Conservation (phyloP, 305 asterid genomes). For the Fraxinus baroniana region DNA sequence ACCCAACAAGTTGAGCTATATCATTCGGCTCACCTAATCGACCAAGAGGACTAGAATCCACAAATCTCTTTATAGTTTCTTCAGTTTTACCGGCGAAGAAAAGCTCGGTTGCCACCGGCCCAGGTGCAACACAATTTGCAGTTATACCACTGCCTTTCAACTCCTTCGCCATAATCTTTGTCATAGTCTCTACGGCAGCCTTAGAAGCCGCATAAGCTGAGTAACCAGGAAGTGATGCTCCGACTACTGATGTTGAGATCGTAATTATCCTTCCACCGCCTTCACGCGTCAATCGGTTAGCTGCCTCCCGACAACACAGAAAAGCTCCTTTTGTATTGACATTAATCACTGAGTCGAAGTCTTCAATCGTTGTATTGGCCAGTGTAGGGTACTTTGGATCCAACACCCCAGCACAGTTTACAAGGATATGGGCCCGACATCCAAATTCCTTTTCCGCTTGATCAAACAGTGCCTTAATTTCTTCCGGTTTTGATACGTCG, state of each 20-base stretch:
- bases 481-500: conserved; percentile 43
- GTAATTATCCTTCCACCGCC: conserved; percentile 47
- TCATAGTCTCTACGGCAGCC: conserved; percentile 75
- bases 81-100: conserved; percentile 44
- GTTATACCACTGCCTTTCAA: conserved; percentile 61
- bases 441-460: conserved; percentile 41
- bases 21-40: conserved; percentile 60
- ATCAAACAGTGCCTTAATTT: conserved; percentile 43
- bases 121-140: conserved; percentile 57
- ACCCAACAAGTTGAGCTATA: conserved; percentile 48
- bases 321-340: conserved; percentile 49
- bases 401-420: conserved; percentile 43
- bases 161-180: conserved; percentile 70
- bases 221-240: conserved; percentile 41
- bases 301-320: conserved; percentile 42
- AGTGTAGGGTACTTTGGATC: conserved; percentile 43
- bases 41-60: conserved; percentile 49
- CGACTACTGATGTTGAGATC: conserved; percentile 39
- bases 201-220: conserved; percentile 60
- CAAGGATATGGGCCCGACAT: conserved; percentile 39
- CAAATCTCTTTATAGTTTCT: conserved; percentile 36
- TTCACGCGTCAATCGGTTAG: conserved; percentile 44
- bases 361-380: conserved; percentile 35
- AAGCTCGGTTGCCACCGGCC: conserved; percentile 57
- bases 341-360: conserved; percentile 34